These are phyloP conservation scores for Stenocarpella maydis DNA, from an alignment of 2,329 filamentous ascomycete species.

Conservation along the genomic window DNA sequence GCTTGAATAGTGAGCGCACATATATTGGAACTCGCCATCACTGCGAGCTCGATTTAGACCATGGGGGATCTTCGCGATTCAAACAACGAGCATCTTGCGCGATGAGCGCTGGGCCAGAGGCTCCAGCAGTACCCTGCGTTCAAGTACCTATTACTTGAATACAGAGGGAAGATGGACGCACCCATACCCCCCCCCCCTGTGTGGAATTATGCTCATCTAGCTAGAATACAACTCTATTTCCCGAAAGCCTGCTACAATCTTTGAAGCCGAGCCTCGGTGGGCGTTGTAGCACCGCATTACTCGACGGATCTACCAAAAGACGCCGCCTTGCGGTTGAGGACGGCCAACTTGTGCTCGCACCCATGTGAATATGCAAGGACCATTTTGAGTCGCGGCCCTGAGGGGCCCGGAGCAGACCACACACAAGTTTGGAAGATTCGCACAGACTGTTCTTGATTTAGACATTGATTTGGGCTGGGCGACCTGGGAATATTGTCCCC, in stretches of 20 bases:
- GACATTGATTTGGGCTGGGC: slow-evolving; percentile 17
- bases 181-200: too few species aligned
- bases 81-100: neutral
- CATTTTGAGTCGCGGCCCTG: neutral
- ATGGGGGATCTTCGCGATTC: neutral
- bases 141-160: neutral
- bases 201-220: too few species aligned
- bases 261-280: neutral
- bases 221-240: too few species aligned
- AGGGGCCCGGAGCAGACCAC: neutral
- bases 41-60: neutral
- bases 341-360: neutral
- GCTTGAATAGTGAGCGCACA: neutral
- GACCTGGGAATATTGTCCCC: neutral
- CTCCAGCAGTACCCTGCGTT: neutral
- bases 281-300: neutral
- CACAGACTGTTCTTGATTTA: neutral
- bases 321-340: neutral
- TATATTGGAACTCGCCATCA: neutral
- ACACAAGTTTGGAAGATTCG: neutral
- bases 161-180: too few species aligned
- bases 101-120: neutral
- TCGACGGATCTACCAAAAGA: neutral
- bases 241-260: neutral
- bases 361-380: neutral